A percentile compares a stretch with the other conserved stretches of the same genome.
Evolutionary conservation across 352 stramenopile species (phyloP).

Genomic region (Lagenidium sp.): DNA sequence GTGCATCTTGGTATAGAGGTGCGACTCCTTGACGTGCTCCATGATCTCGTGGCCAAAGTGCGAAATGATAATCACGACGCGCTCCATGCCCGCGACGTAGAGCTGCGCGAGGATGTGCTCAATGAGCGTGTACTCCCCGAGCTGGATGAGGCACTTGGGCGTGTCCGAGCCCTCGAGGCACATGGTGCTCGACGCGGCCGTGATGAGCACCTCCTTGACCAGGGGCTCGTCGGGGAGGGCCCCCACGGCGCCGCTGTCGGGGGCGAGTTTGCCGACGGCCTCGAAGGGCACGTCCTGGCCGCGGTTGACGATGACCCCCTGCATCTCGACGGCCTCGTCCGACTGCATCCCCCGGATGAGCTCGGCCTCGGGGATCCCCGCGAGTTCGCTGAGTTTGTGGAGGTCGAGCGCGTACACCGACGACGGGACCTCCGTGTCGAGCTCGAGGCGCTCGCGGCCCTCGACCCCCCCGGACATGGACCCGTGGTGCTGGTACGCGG

Average conservation of each 20-base stretch:
- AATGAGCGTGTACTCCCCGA: constrained; percentile 72
- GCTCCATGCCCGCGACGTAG: constrained; percentile 72
- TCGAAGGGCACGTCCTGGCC: constrained; percentile 75
- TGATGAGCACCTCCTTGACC: constrained; percentile 74
- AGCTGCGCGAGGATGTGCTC: constrained; percentile 78
- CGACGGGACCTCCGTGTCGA: constrained; percentile 75
- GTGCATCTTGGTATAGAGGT: constrained; percentile 63
- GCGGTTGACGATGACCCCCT: constrained; percentile 69
- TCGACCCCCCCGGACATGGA: constrained; percentile 6
- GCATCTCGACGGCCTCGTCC: constrained; percentile 70
- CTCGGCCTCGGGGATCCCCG: constrained; percentile 50
- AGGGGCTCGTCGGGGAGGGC: constrained; percentile 6
- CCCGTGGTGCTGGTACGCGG: too few species aligned
- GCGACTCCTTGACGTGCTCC: constrained; percentile 66
- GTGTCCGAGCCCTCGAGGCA: constrained; percentile 70
- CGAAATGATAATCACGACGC: constrained; percentile 80
- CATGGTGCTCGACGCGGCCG: constrained; percentile 69
- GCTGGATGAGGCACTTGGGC: constrained; percentile 67
- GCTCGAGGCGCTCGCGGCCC: constrained; percentile 23
- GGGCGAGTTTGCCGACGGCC: constrained; percentile 42
- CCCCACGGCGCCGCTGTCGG: constrained; percentile 1
- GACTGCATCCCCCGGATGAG: constrained; percentile 67
- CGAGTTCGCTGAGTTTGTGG: constrained; percentile 52
- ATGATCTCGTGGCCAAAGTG: constrained; percentile 77
- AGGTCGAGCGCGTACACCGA: constrained; percentile 69